Base-by-base conservation (phyloP, 2,329 filamentous ascomycete species). In the Ustulina deusta region DNA sequence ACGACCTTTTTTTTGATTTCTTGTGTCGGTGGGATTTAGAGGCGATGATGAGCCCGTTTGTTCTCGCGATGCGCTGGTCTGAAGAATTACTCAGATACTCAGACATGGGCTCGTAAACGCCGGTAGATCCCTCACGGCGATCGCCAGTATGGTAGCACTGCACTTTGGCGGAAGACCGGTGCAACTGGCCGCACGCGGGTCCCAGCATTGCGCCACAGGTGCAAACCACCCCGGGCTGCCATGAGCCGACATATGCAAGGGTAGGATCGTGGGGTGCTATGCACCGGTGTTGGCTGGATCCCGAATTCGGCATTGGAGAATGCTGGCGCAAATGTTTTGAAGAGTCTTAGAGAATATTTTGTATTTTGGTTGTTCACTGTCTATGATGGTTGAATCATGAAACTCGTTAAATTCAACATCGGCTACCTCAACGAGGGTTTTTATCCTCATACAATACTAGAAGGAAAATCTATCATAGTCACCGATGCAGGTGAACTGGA, bases 231-330 rank as follows among this genome's bases (percentile, higher is more conserved):
- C 48, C 27, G 25, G 48, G 25, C 15, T 51, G 48, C 27, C 48
- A 51, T 1, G 48, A 51, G 25, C 48, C 48, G 48, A 51, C 48
- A 51, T 51, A 51, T 32, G 27, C 25, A 51, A 51, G 48, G 27
- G 48, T 32, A 15, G 22, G 22, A 51, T 51, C 48, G 25, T 9
- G 48, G 13, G 48, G 25, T 32, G 48, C 27, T 7, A 51, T 11
- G n/a, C 48, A 51, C 32, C 25, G 48, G 48, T 51, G 48, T 25
- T 51, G 27, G 6, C 32, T 51, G 27, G 48, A 29, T 34, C 48
- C 27, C 27, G 48, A 20, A 11, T 7, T n/a, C 5, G 48, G 25
- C 25, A 51, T 51, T 32, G 15, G 48, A 7, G 48, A 29, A 29
- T 49, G 46, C 46, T 49, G 2, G 22, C 29, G 6, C 22, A 29